Conservation (phyloP, 768 basidiomycete species). For the Pleurotus djamor region DNA sequence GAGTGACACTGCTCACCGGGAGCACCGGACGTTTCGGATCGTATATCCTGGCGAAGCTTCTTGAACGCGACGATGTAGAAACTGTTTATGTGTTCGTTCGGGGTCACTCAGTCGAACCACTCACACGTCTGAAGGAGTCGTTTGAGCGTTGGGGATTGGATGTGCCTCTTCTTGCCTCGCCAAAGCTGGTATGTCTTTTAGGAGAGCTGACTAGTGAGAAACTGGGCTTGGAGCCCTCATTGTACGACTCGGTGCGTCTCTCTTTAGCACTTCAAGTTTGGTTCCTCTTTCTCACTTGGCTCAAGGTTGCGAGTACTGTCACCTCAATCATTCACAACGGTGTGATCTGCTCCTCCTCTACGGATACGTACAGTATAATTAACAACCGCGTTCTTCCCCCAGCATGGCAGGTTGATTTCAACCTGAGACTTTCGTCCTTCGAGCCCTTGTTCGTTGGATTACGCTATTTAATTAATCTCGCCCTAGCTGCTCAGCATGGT, state of each 20-base stretch:
- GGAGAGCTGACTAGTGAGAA: constrained; percentile 16
- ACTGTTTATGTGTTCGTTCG: background rate
- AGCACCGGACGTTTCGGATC: constrained; percentile 13
- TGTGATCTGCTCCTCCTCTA: constrained; percentile 9
- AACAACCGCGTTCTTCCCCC: background rate
- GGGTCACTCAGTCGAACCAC: constrained; percentile 11
- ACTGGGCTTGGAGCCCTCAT: constrained; percentile 22
- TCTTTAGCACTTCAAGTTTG: background rate
- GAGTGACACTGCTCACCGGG: constrained; percentile 11
- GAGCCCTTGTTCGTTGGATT: constrained; percentile 22
- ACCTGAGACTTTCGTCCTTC: constrained; percentile 23
- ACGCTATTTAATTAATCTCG: constrained; percentile 32
- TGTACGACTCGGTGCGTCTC: constrained; percentile 12
- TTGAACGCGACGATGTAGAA: background rate
- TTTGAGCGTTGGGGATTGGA: constrained; percentile 28
- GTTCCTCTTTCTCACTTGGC: background rate
- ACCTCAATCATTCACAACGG: constrained; percentile 37
- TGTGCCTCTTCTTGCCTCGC: constrained; percentile 17
- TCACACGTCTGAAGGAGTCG: constrained; percentile 20
- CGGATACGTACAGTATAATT: background rate
- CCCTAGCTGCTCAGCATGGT: constrained; percentile 24
- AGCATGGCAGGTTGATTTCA: constrained; percentile 35
- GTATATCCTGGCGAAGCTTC: constrained; percentile 10
- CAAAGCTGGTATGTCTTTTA: constrained; percentile 30
- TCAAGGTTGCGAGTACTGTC: constrained; percentile 21